A percentile compares a stretch with the other conserved stretches of the same genome.
Evolutionary conservation across 2,329 filamentous ascomycete species (phyloP).

Genomic region (Xylaria polymorpha): DNA sequence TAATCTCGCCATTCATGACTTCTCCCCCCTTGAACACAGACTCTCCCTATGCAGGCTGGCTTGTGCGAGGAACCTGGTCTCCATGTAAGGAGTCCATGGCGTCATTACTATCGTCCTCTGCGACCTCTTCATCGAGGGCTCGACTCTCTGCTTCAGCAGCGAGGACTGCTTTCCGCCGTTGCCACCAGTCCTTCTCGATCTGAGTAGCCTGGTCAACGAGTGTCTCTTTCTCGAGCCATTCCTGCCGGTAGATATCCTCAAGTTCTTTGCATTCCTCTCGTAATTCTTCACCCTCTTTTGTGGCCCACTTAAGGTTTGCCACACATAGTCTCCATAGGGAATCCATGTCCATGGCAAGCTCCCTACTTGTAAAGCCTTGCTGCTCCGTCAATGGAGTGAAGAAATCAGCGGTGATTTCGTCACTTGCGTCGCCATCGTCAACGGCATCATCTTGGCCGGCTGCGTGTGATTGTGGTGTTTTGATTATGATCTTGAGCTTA

Average conservation of each 20-base stretch:
- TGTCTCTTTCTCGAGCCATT: slow-evolving; percentile 85
- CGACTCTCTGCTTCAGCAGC: slow-evolving; percentile 45
- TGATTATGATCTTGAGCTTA: slow-evolving; percentile 72
- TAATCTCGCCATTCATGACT: neutral
- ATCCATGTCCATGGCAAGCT: slow-evolving; percentile 69
- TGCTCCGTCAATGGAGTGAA: slow-evolving; percentile 67
- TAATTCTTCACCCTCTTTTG: slow-evolving; percentile 72
- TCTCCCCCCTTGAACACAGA: neutral
- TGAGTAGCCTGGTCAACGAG: slow-evolving; percentile 78
- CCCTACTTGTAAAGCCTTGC: slow-evolving; percentile 72
- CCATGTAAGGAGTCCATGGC: slow-evolving; percentile 31
- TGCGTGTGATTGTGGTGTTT: slow-evolving; percentile 67
- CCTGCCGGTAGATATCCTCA: slow-evolving; percentile 74
- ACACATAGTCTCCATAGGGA: slow-evolving; percentile 76
- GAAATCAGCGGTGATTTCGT: slow-evolving; percentile 68
- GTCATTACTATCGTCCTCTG: slow-evolving; percentile 39
- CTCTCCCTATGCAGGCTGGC: slow-evolving; percentile 27
- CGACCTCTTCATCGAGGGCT: slow-evolving; percentile 13
- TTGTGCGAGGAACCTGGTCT: slow-evolving; percentile 13
- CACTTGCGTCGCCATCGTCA: slow-evolving; percentile 66
- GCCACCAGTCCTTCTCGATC: slow-evolving; percentile 74
- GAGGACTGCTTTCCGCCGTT: slow-evolving; percentile 66
- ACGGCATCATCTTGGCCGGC: slow-evolving; percentile 65
- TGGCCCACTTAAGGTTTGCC: slow-evolving; percentile 78
- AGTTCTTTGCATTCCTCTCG: slow-evolving; percentile 72